Base-by-base conservation (phyloP, 768 basidiomycete genomes). In the Mycena latifolia region DNA sequence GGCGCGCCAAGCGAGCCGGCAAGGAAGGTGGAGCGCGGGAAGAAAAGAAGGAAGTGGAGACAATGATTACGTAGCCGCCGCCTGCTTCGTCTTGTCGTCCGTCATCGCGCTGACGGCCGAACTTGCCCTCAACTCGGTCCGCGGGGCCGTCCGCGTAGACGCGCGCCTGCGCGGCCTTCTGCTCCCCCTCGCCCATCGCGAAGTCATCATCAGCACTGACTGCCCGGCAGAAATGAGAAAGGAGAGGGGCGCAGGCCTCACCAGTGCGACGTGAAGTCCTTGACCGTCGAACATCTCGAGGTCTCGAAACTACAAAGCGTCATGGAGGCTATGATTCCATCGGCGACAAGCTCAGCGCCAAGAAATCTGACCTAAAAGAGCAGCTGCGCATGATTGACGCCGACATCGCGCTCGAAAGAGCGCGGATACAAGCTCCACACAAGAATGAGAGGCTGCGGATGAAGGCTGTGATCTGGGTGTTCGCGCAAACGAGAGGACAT, bases 1-100 rank as follows among this genome's bases (percentile, higher is more conserved):
- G n/a, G n/a, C n/a, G n/a, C n/a, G n/a, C n/a, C n/a, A n/a, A n/a
- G n/a, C n/a, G n/a, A n/a, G n/a, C n/a, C n/a, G n/a, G n/a, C n/a
- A n/a, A n/a, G n/a, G n/a, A n/a, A n/a, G n/a, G n/a, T n/a, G n/a
- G n/a, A n/a, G n/a, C n/a, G n/a, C n/a, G n/a, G n/a, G n/a, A n/a
- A n/a, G n/a, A n/a, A n/a, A n/a, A n/a, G n/a, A n/a, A n/a, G n/a
- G n/a, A n/a, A n/a, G n/a, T n/a, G n/a, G n/a, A n/a, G n/a, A 20
- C n/a, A 51, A 43, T 48, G 25, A 25, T 17, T n/a, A 57, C 77
- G 35, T 53, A 78, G 79, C 79, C 24, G 61, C 35, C 47, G 69
- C 54, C 72, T 81, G 77, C 72, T 81, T 74, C 46, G 57, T 27
- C 72, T 78, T 76, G 71, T 82, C 81, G 53, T 79, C 79, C 1